These are phyloP conservation scores for Trichothecium sympodiale DNA, from an alignment of 2,329 filamentous ascomycete genomes.

Conservation along the genomic window DNA sequence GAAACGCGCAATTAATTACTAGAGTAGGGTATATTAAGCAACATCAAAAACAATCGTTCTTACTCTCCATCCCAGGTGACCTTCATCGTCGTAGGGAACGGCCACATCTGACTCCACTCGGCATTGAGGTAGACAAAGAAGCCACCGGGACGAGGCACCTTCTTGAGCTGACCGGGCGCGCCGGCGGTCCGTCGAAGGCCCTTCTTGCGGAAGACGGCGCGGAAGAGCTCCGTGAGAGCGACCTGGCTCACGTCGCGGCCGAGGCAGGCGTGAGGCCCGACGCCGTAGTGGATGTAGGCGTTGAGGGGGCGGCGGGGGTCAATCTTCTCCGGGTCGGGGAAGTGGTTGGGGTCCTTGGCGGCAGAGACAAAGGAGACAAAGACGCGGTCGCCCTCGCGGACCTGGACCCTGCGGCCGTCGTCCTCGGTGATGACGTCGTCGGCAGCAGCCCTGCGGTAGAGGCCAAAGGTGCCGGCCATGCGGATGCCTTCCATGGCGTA, in stretches of 20 bases:
- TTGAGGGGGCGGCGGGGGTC: conserved; percentile 52
- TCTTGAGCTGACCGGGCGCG: conserved; percentile 56
- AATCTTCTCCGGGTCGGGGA: conserved; percentile 50
- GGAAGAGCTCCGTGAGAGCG: conserved; percentile 57
- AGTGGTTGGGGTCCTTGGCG: conserved; percentile 43
- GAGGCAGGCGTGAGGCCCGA: conserved; percentile 51
- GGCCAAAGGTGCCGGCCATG: conserved; percentile 50
- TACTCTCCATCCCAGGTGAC: conserved; percentile 34
- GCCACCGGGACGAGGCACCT: conserved; percentile 42
- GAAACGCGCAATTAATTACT: too few relatives aligned
- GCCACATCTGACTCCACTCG: conserved; percentile 43
- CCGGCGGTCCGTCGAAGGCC: conserved; percentile 52
- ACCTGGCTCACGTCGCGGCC: conserved; percentile 49
- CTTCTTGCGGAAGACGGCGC: conserved; percentile 49
- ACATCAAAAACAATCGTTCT: neutral
- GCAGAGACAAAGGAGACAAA: conserved; percentile 51
- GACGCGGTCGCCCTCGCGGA: conserved; percentile 47
- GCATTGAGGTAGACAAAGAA: conserved; percentile 53
- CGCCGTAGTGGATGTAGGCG: conserved; percentile 53
- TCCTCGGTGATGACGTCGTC: conserved; percentile 36
- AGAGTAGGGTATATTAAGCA: neutral
- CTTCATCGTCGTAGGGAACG: conserved; percentile 43
- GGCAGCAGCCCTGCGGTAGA: conserved; percentile 44
- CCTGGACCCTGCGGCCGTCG: conserved; percentile 35
- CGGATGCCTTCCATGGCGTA: conserved; percentile 65